A percentile compares a stretch with the other conserved stretches of the same genome.
phyloP scores from a whole-genome alignment of 306 rosid genomes.

The Calophaca sinica region DNA sequence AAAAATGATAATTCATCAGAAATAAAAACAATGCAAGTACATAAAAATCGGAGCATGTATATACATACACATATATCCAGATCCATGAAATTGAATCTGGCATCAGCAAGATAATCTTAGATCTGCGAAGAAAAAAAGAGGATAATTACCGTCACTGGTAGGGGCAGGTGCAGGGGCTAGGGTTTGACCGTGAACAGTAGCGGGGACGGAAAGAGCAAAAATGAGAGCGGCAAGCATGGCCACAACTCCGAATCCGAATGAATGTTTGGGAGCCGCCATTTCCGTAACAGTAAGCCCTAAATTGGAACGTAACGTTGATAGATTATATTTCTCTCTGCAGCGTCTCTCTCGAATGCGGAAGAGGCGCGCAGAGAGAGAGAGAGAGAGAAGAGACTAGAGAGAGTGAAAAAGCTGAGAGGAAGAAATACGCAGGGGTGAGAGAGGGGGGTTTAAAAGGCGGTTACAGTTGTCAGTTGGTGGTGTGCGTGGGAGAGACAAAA shows the following conservation, averaged over 20 bases:
- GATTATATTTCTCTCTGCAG: neutral
- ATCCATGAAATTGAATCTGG: conserved; percentile 17
- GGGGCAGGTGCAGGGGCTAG: conserved; percentile 74
- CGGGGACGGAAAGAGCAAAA: conserved; percentile 56
- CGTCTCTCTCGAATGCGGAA: conserved; percentile 16
- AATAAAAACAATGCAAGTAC: neutral
- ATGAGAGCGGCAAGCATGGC: conserved; percentile 56
- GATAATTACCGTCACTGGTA: conserved; percentile 65
- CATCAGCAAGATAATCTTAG: neutral
- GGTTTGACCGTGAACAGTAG: conserved; percentile 59
- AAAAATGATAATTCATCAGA: neutral
- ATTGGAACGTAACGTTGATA: neutral
- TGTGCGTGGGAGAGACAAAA: conserved; percentile 37
- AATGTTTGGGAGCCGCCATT: conserved; percentile 51
- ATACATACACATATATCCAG: neutral
- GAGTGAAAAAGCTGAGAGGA: too few species aligned
- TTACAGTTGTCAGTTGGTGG: conserved; percentile 7
- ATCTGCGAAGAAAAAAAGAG: conserved; percentile 25
- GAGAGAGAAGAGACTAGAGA: too few species aligned
- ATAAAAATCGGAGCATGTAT: too few species aligned
- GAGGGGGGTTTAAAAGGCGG: too few species aligned
- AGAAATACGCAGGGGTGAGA: neutral
- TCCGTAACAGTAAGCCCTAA: neutral
- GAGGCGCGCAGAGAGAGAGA: conserved; percentile 47
- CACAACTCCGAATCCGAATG: conserved; percentile 52